Evolutionary conservation across 352 stramenopile species (phyloP).

Genomic region (Nothophytophthora sp.): DNA sequence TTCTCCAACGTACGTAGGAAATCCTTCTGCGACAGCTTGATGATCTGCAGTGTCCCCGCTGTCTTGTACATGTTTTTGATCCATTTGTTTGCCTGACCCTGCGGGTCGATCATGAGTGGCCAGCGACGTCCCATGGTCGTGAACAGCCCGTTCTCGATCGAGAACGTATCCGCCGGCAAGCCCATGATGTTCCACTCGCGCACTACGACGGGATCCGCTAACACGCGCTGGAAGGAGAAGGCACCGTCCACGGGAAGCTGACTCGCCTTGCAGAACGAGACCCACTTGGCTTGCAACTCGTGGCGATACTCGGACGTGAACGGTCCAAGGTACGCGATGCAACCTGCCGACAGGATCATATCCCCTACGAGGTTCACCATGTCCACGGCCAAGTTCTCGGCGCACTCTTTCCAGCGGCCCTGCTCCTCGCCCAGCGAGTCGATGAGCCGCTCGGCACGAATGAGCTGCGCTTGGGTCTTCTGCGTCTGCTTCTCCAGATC

Average conservation of each 20-base stretch:
- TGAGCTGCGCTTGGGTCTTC: too few relatives aligned
- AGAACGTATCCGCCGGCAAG: slow-evolving; percentile 91
- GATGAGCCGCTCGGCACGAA: slow-evolving; percentile 94
- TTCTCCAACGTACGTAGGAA: slow-evolving; percentile 94
- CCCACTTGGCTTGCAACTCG: slow-evolving; percentile 89
- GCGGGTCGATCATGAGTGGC: slow-evolving; percentile 98
- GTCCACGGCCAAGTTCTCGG: slow-evolving; percentile 88
- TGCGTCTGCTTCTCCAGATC: slow-evolving; percentile 85
- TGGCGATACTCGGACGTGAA: slow-evolving; percentile 94
- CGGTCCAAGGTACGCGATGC: slow-evolving; percentile 95
- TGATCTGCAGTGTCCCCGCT: slow-evolving; percentile 87
- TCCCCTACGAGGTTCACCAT: slow-evolving; percentile 92
- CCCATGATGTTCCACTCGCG: slow-evolving; percentile 95
- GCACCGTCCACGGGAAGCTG: slow-evolving; percentile 81
- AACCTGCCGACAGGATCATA: slow-evolving; percentile 91
- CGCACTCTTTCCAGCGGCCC: slow-evolving; percentile 93
- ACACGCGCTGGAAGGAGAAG: slow-evolving; percentile 93
- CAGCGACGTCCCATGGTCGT: slow-evolving; percentile 93
- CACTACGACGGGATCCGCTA: slow-evolving; percentile 94
- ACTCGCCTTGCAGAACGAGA: slow-evolving; percentile 83
- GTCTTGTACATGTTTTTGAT: slow-evolving; percentile 94
- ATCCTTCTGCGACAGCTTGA: slow-evolving; percentile 96
- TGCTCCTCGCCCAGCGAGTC: slow-evolving; percentile 93
- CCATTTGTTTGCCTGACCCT: slow-evolving; percentile 97
- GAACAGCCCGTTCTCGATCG: slow-evolving; percentile 96